These are phyloP conservation scores for Epicoccum nigrum DNA, from an alignment of 2,329 filamentous ascomycete species.

Conservation along the genomic window DNA sequence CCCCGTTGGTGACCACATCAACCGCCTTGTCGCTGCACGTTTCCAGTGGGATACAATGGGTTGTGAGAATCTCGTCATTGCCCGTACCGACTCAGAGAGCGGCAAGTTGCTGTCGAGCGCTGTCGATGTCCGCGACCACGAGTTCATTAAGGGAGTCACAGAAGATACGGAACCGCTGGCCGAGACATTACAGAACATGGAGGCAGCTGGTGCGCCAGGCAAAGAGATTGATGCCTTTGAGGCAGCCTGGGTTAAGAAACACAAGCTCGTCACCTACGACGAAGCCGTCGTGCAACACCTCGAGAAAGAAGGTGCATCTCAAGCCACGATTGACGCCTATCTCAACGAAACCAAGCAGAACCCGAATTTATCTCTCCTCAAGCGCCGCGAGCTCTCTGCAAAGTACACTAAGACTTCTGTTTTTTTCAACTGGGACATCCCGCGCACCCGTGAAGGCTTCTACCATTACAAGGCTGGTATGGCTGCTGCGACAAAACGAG, in stretches of 20 bases:
- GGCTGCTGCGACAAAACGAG: constrained; percentile 87
- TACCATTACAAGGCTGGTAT: constrained; percentile 90
- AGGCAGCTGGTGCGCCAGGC: constrained; percentile 75
- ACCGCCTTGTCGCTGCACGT: constrained; percentile 85
- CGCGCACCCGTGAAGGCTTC: constrained; percentile 90
- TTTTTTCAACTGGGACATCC: constrained; percentile 88
- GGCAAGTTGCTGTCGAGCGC: constrained; percentile 88
- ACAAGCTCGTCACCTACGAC: constrained; percentile 87
- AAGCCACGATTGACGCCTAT: constrained; percentile 72
- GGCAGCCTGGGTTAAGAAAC: constrained; percentile 83
- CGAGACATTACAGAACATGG: constrained; percentile 90
- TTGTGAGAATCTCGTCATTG: constrained; percentile 90
- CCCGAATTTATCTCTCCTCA: constrained; percentile 76
- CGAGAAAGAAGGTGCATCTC: constrained; percentile 66
- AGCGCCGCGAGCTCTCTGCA: constrained; percentile 74
- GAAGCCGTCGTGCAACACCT: constrained; percentile 84
- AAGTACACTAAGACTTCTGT: constrained; percentile 71
- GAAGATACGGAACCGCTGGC: constrained; percentile 81
- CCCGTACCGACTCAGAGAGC: constrained; percentile 93
- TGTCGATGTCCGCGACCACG: constrained; percentile 92
- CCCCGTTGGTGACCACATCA: constrained; percentile 93
- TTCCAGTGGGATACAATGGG: constrained; percentile 99
- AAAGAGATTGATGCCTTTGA: constrained; percentile 86
- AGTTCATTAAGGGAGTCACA: constrained; percentile 90
- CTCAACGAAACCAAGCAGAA: constrained; percentile 65